Conservation (phyloP, 257 asterid genomes). For the Ehretia macrophylla region DNA sequence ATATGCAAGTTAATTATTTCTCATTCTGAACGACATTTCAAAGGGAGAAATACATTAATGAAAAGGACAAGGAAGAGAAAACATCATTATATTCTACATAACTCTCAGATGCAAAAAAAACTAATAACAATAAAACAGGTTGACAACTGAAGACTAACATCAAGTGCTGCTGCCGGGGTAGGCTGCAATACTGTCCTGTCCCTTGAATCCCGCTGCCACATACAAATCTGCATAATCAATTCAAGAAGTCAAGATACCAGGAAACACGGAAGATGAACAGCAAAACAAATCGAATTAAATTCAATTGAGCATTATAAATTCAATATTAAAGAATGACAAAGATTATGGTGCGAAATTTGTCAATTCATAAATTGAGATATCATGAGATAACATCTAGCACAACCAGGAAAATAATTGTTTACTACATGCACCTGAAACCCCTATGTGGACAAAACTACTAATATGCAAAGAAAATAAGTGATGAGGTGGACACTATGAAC, state of each 20-base stretch:
- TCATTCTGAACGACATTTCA: neutral
- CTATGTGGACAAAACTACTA: no score
- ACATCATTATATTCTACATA: neutral
- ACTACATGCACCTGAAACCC: no score
- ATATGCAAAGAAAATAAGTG: no score
- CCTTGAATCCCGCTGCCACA: constrained; percentile 93
- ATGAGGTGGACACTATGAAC: no score
- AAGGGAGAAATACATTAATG: neutral
- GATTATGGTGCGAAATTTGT: neutral
- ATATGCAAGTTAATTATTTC: neutral
- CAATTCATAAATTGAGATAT: no score
- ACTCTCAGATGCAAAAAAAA: neutral
- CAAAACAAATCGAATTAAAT: constrained; percentile 4
- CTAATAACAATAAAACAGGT: neutral
- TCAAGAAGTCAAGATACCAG: neutral
- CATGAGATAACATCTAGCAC: no score
- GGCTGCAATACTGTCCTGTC: constrained; percentile 93
- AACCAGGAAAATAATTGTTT: no score
- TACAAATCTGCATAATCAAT: constrained; percentile 60
- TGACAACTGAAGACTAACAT: constrained; percentile 50
- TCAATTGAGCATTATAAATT: neutral
- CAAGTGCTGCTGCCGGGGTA: constrained; percentile 94
- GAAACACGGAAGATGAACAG: neutral
- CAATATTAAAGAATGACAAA: neutral
- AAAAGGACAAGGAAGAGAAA: neutral